Base-by-base conservation (phyloP, 768 basidiomycete species). In the Hygrocybe punicea region DNA sequence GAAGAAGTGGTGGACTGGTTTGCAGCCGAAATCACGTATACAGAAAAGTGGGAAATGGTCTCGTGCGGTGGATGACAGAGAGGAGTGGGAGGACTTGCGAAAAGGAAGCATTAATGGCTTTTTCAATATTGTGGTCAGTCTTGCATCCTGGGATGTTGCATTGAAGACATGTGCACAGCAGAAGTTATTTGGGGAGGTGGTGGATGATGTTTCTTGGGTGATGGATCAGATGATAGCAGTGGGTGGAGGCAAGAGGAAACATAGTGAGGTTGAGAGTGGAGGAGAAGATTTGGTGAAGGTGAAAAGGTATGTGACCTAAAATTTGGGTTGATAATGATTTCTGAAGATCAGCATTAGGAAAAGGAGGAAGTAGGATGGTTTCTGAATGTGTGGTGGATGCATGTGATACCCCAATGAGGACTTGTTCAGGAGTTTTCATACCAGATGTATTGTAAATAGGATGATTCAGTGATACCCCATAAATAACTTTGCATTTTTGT, bases 21-120 rank as follows among this genome's bases (percentile, higher is more conserved):
- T 47, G 11, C 45, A 51, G 14, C 50, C 36, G 4, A 25, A 51
- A 25, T 51, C 6, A 7, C 14, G 36, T 16, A 25, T 23, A 6
- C 23, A 51, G 29, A 13, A 25, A 16, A 6, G 17, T 13, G 25
- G 21, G 5, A 34, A 17, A 21, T 25, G 19, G 13, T n/a, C 21
- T 10, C 19, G 19, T 34, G 24, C 2, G 6, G 29, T 29, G 13
- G 33, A 16, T 17, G 36, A 17, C 16, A 14, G 21, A 17, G 50
- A 51, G 25, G 29, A 10, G 36, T 51, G 50, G 50, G 50, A 51
- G 21, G 50, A 11, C 4, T 34, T 51, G 50, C 16, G 14, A 23
- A 51, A 51, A 24, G 50, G 50, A 11, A 25, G 50, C 13, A 51
- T 51, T 25, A 51, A 51, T 23, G 21, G 50, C 19, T 51, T 51